These are phyloP conservation scores for Epichloe brachyelytri DNA, from an alignment of 2,329 filamentous ascomycete species.

Conservation along the genomic window DNA sequence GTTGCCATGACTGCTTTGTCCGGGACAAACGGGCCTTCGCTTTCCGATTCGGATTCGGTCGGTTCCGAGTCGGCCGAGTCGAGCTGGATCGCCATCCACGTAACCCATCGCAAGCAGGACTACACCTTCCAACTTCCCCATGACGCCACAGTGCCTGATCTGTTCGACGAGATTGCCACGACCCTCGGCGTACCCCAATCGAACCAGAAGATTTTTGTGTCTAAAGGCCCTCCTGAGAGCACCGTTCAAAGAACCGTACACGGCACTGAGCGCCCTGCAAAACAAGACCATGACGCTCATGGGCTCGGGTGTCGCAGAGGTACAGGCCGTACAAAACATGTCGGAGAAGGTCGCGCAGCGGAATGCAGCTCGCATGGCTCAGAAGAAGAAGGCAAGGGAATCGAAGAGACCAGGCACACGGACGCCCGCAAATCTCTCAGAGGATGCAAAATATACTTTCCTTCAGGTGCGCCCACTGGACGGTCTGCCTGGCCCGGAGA, in stretches of 20 bases:
- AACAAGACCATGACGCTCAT: constrained; percentile 52
- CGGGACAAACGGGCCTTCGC: background rate
- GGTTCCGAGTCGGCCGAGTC: constrained; percentile 10
- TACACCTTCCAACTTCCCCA: constrained; percentile 31
- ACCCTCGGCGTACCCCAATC: constrained; percentile 43
- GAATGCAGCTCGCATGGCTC: constrained; percentile 27
- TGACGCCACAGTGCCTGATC: constrained; percentile 40
- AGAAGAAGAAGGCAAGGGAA: constrained; percentile 15
- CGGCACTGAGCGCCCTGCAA: constrained; percentile 34
- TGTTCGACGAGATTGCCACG: constrained; percentile 44
- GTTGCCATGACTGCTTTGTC: background rate
- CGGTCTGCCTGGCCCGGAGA: constrained; percentile 63
- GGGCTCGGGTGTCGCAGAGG: constrained; percentile 47
- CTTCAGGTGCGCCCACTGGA: constrained; percentile 60
- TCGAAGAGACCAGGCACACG: constrained; percentile 5
- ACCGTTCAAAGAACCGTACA: constrained; percentile 46
- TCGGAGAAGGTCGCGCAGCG: constrained; percentile 34
- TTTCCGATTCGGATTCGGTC: background rate
- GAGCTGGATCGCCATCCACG: constrained; percentile 27
- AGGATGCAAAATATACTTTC: constrained; percentile 69
- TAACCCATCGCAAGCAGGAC: constrained; percentile 33
- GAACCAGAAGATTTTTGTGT: constrained; percentile 57
- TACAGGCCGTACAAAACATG: constrained; percentile 40
- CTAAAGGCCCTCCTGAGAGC: constrained; percentile 52
- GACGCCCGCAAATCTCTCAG: constrained; percentile 15